phyloP scores from a whole-genome alignment of 371 early-diverging fungal genomes.

The Chytridium lagenaria region DNA sequence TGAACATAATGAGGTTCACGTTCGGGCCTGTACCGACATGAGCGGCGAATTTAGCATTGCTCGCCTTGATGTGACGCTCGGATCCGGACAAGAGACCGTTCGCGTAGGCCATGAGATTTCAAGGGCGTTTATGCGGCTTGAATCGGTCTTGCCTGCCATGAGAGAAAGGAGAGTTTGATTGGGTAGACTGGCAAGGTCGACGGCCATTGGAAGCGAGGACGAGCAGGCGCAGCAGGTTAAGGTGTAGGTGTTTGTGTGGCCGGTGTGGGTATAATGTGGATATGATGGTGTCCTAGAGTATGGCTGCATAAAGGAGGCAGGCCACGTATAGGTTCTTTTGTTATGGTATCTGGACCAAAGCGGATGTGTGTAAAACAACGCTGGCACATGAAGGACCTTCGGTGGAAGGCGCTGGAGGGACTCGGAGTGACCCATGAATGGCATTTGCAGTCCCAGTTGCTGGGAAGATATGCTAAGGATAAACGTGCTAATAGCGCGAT shows the following conservation, averaged over 20 bases:
- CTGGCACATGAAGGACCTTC: background rate
- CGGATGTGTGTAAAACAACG: background rate
- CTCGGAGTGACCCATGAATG: background rate
- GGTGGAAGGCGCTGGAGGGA: background rate
- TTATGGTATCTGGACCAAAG: background rate
- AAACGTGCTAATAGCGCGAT: no score
- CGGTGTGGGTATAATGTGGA: background rate
- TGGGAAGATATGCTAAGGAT: no score
- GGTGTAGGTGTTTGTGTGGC: background rate
- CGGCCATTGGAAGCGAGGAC: background rate
- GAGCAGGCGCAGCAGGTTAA: background rate
- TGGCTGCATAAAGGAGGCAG: background rate
- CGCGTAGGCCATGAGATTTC: background rate
- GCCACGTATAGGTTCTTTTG: background rate
- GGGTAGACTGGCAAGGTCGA: background rate
- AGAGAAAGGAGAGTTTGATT: background rate
- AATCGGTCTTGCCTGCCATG: background rate
- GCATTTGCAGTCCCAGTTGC: background rate
- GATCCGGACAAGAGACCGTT: constrained; percentile 13
- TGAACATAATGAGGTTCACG: background rate
- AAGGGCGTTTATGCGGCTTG: background rate
- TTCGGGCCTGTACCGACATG: background rate
- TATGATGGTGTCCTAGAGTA: background rate
- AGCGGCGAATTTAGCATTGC: constrained; percentile 22
- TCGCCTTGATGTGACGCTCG: constrained; percentile 18